These are phyloP conservation scores for Vicia faba DNA, from an alignment of 306 rosid genomes.

Conservation along the genomic window DNA sequence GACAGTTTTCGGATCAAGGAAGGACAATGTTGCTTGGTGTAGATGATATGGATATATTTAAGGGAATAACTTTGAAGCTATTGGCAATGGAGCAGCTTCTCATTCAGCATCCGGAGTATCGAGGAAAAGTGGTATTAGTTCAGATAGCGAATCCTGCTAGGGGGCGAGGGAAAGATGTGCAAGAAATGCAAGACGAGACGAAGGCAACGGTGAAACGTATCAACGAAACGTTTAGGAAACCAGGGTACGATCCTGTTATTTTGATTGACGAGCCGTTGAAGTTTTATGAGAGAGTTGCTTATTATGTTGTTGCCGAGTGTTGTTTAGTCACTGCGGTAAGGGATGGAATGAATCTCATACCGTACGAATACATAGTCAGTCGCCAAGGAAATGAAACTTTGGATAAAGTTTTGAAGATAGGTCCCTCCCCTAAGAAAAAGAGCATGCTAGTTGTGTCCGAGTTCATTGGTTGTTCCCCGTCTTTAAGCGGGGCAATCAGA, in stretches of 20 bases:
- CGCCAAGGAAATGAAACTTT: conserved; percentile 68
- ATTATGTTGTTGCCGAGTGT: conserved; percentile 80
- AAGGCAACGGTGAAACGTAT: conserved; percentile 61
- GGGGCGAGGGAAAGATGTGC: conserved; percentile 76
- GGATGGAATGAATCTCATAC: conserved; percentile 92
- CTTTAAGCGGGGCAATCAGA: conserved; percentile 86
- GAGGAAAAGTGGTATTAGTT: conserved; percentile 71
- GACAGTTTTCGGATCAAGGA: conserved; percentile 47
- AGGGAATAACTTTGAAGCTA: conserved; percentile 82
- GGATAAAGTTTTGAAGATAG: conserved; percentile 59
- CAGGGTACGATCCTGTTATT: conserved; percentile 75
- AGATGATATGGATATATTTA: conserved; percentile 93
- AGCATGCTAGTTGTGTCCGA: conserved; percentile 88
- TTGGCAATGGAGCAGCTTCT: conserved; percentile 91
- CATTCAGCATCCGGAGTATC: conserved; percentile 62
- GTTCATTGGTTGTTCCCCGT: conserved; percentile 90
- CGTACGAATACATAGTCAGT: conserved; percentile 73
- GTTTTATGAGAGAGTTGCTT: conserved; percentile 76
- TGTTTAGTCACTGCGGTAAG: conserved; percentile 86
- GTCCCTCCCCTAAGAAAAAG: conserved; percentile 52
- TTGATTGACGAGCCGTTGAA: conserved; percentile 69
- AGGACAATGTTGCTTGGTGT: conserved; percentile 61
- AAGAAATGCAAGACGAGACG: conserved; percentile 70
- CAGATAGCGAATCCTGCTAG: conserved; percentile 92
- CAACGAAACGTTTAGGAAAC: conserved; percentile 60